These are phyloP conservation scores for Chaetomidium leptoderma DNA, from an alignment of 495 filamentous ascomycete species.

Conservation along the genomic window DNA sequence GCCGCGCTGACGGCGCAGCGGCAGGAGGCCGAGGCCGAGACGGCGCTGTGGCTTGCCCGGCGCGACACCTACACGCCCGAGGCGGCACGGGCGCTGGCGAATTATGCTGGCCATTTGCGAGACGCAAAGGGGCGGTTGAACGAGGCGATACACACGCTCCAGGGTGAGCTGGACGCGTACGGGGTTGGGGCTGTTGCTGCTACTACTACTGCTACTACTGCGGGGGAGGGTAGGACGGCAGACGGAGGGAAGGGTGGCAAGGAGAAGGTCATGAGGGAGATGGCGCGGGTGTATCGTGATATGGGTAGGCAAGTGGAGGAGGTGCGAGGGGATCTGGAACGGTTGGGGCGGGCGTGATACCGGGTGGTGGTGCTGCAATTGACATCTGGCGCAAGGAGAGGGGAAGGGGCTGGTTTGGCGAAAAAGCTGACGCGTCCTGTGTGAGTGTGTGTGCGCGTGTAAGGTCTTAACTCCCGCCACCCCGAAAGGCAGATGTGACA, in stretches of 20 bases:
- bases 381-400: not conserved
- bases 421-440: constrained; percentile 8
- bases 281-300: constrained; percentile 55
- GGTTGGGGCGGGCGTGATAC: constrained; percentile 38
- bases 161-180: constrained; percentile 52
- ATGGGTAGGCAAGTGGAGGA: constrained; percentile 52
- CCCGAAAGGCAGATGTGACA: not conserved
- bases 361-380: not conserved
- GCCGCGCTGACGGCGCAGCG: constrained; percentile 51
- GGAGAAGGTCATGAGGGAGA: constrained; percentile 52
- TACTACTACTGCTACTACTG: constrained; percentile 7
- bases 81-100: constrained; percentile 50
- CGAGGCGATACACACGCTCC: constrained; percentile 42
- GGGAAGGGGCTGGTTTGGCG: not conserved
- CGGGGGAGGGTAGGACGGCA: constrained; percentile 25
- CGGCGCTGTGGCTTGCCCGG: constrained; percentile 27
- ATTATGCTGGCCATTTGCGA: constrained; percentile 52
- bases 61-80: constrained; percentile 55
- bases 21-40: constrained; percentile 36
- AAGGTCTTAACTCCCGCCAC: not conserved
- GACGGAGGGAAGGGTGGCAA: constrained; percentile 28
- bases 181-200: constrained; percentile 36
- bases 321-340: constrained; percentile 54
- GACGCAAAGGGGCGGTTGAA: constrained; percentile 47
- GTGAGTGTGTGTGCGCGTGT: not conserved